These are phyloP conservation scores for Miamiensis avidus DNA, from an alignment of 169 alveolate species.

Conservation along the genomic window DNA sequence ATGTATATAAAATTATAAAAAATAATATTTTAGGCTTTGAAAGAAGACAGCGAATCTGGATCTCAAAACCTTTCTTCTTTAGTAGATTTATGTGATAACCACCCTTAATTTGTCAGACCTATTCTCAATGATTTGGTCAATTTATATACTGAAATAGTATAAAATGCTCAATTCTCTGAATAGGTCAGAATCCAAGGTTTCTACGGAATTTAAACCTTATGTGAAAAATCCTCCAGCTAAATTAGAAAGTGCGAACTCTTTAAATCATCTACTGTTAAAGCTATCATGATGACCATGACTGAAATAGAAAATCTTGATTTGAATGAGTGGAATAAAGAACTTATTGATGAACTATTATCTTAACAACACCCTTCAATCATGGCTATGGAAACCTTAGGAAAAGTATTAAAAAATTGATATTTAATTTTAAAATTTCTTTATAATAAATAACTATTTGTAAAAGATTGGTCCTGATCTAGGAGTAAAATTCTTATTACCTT, in stretches of 20 bases:
- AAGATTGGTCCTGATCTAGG: conserved; percentile 31
- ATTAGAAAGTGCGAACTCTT: conserved; percentile 38
- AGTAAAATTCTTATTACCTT: conserved; percentile 36
- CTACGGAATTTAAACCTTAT: conserved; percentile 30
- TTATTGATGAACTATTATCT: conserved; percentile 40
- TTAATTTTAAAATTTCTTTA: no score
- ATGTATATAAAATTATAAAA: no score
- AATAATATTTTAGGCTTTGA: neutral
- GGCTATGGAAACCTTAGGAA: conserved; percentile 44
- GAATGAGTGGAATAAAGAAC: conserved; percentile 41
- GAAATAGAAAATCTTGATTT: conserved; percentile 14
- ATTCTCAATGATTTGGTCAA: conserved; percentile 25
- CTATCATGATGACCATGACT: conserved; percentile 34
- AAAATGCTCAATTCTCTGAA: neutral
- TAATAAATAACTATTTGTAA: no score
- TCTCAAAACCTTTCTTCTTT: conserved; percentile 18
- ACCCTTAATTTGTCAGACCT: conserved; percentile 39
- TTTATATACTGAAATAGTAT: conserved; percentile 30
- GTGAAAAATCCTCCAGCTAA: conserved; percentile 17
- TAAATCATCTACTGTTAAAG: conserved; percentile 19
- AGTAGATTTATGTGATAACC: conserved; percentile 38
- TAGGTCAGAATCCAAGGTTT: conserved; percentile 33
- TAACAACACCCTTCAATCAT: conserved; percentile 29
- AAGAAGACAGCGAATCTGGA: conserved; percentile 36
- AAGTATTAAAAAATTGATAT: neutral